Percentiles rank a stretch among this genome's conserved stretches.
These are phyloP conservation scores for Mrakia frigida DNA, from an alignment of 768 basidiomycete species.

Conservation along the genomic window DNA sequence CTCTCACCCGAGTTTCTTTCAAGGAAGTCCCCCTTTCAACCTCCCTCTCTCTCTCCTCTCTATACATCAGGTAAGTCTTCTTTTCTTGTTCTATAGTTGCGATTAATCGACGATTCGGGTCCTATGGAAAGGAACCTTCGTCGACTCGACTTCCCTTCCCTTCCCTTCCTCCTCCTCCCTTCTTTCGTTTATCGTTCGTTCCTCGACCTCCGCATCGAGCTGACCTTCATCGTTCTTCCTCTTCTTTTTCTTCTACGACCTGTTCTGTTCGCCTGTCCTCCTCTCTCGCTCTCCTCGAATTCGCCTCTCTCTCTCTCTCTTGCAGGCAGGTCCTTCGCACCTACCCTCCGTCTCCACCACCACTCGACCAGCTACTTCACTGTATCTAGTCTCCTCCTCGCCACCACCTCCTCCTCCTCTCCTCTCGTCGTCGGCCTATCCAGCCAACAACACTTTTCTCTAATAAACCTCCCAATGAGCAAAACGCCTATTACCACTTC, in stretches of 20 bases:
- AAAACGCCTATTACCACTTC: slow-evolving; percentile 71
- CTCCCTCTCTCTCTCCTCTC: not conserved
- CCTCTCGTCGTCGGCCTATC: not conserved
- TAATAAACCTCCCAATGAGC: slow-evolving; percentile 69
- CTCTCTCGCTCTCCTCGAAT: not conserved
- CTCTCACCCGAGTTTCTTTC: not conserved
- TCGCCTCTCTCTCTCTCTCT: not conserved
- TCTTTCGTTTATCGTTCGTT: no score
- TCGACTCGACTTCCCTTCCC: not conserved
- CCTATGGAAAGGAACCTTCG: not conserved
- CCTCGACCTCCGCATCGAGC: not conserved
- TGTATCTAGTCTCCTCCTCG: not conserved
- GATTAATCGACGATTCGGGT: not conserved
- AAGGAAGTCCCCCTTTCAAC: no score
- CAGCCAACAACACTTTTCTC: not conserved
- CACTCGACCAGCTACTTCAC: slow-evolving; percentile 4
- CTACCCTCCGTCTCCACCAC: not conserved
- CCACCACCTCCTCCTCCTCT: not conserved
- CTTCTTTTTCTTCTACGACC: not conserved
- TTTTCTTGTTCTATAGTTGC: not conserved
- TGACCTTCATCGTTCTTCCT: not conserved
- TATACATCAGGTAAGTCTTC: not conserved
- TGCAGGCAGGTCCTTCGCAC: slow-evolving; percentile 5
- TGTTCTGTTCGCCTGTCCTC: not conserved
- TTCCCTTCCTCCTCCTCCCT: not conserved